Percentiles rank a stretch among this genome's conserved stretches.
Evolutionary conservation across 1,284 basidiomycete species (phyloP).

Genomic region (Ceratobasidium theobromae): DNA sequence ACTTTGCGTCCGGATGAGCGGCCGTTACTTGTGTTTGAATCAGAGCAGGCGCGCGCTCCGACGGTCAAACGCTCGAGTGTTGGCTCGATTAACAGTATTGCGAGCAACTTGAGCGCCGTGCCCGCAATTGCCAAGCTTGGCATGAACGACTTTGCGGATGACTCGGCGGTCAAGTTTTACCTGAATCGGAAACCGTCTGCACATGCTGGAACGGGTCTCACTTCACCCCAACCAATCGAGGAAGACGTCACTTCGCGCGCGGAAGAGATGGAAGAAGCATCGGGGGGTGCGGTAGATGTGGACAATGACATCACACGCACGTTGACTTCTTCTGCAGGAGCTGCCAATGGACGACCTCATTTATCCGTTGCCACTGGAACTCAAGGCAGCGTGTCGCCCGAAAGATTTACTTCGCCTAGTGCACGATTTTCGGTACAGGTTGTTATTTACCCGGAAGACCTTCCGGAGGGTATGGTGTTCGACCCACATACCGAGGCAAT

Average conservation of each 20-base stretch:
- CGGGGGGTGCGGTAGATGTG: slow-evolving; percentile 43
- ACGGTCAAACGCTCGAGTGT: slow-evolving; percentile 91
- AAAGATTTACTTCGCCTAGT: slow-evolving; percentile 76
- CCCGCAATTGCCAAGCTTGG: slow-evolving; percentile 90
- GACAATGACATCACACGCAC: slow-evolving; percentile 25
- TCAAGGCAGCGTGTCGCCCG: slow-evolving; percentile 54
- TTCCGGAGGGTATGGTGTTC: slow-evolving; percentile 92
- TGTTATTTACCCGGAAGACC: slow-evolving; percentile 81
- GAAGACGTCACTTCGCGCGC: slow-evolving; percentile 43
- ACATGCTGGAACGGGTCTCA: background rate
- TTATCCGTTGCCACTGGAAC: background rate
- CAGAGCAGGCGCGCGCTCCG: slow-evolving; percentile 65
- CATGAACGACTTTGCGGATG: slow-evolving; percentile 97
- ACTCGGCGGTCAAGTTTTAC: slow-evolving; percentile 95
- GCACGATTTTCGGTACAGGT: slow-evolving; percentile 84
- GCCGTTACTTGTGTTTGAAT: slow-evolving; percentile 85
- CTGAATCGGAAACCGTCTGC: slow-evolving; percentile 57
- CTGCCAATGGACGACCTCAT: background rate
- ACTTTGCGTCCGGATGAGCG: slow-evolving; percentile 69
- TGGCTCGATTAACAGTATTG: slow-evolving; percentile 88
- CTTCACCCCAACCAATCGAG: background rate
- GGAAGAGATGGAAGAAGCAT: slow-evolving; percentile 44
- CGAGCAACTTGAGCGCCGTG: slow-evolving; percentile 88
- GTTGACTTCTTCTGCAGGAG: slow-evolving; percentile 17
- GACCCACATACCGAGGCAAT: slow-evolving; percentile 90